Evolutionary conservation across 495 filamentous ascomycete genomes (phyloP).

Genomic region (Penicillium bovifimosum): DNA sequence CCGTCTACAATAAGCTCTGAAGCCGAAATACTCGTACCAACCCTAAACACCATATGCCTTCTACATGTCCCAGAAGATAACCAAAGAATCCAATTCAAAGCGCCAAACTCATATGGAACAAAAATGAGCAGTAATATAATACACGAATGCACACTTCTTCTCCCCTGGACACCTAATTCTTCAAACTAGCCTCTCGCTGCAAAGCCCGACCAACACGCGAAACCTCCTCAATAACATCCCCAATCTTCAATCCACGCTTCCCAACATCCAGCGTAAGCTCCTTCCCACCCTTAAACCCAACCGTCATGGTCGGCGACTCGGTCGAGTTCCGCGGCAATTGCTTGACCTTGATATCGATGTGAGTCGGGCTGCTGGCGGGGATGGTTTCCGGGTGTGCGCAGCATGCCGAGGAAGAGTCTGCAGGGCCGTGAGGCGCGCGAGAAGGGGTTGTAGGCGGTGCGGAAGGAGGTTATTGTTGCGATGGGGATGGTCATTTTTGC

Average conservation of each 20-base stretch:
- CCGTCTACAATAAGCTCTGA: no score
- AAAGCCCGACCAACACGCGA: conserved; percentile 80
- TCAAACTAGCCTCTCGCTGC: conserved; percentile 75
- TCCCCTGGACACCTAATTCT: conserved; percentile 21
- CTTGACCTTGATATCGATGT: conserved; percentile 64
- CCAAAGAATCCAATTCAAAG: neutral
- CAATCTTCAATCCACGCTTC: conserved; percentile 77
- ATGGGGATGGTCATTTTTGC: conserved; percentile 70
- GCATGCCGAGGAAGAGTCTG: conserved; percentile 75
- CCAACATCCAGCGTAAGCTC: conserved; percentile 62
- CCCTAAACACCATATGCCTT: neutral
- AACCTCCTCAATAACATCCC: conserved; percentile 81
- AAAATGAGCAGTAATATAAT: conserved; percentile 19
- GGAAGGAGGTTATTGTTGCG: conserved; percentile 66
- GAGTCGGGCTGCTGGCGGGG: conserved; percentile 64
- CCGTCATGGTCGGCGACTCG: conserved; percentile 46
- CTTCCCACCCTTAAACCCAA: conserved; percentile 63
- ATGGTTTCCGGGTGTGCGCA: conserved; percentile 60
- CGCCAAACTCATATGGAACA: conserved; percentile 6
- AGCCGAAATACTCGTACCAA: neutral
- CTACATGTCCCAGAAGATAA: neutral
- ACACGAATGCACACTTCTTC: conserved; percentile 23
- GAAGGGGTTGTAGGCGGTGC: conserved; percentile 90
- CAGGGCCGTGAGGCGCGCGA: conserved; percentile 66
- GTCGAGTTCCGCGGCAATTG: conserved; percentile 63